These are phyloP conservation scores for Aspergillus coremiiformis DNA, from an alignment of 495 filamentous ascomycete genomes.

Conservation along the genomic window DNA sequence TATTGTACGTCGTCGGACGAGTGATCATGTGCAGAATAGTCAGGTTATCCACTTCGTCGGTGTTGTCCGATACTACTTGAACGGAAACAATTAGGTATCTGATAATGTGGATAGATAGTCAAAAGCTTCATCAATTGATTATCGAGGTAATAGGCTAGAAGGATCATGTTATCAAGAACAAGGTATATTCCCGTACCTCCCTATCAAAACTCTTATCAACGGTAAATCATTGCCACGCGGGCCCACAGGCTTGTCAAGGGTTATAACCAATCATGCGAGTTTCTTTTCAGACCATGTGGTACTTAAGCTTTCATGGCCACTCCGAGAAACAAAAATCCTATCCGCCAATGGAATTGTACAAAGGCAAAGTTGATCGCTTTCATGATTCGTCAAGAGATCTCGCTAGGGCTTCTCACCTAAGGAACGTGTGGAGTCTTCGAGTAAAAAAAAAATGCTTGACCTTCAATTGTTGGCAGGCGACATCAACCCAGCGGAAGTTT, in stretches of 20 bases:
- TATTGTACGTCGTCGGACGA: no score
- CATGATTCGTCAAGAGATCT: neutral
- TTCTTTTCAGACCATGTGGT: conserved; percentile 1
- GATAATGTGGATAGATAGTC: no score
- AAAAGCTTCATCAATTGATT: no score
- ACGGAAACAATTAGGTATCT: no score
- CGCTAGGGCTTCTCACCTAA: neutral
- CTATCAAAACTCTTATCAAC: conserved; percentile 9
- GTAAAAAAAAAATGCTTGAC: neutral
- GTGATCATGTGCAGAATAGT: no score
- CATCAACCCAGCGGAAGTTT: neutral
- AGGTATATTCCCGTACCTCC: no score
- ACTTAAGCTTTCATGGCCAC: neutral
- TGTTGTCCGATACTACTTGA: no score
- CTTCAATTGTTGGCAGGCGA: conserved; percentile 6
- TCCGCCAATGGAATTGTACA: neutral
- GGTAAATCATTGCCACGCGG: conserved; percentile 1
- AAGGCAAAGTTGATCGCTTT: neutral
- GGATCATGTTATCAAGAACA: no score
- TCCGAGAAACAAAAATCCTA: neutral
- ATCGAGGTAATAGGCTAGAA: no score
- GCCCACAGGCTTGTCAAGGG: conserved; percentile 6
- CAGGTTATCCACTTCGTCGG: no score
- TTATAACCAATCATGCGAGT: neutral
- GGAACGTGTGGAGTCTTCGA: neutral